These are phyloP conservation scores for Onygena corvina DNA, from an alignment of 2,329 filamentous ascomycete genomes.

Conservation along the genomic window DNA sequence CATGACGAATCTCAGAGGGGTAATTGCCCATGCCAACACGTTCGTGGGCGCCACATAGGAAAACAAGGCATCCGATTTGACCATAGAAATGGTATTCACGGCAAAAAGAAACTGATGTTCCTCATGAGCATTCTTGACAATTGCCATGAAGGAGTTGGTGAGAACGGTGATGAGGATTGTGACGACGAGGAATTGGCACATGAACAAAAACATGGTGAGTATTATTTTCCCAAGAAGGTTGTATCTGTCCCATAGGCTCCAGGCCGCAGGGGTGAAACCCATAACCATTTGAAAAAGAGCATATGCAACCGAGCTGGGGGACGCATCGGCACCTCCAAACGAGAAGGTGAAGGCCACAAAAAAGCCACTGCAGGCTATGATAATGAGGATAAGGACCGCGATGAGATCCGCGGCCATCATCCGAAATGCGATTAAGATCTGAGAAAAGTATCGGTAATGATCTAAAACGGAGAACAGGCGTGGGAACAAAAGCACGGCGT, in stretches of 20 bases:
- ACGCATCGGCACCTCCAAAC: slow-evolving; percentile 56
- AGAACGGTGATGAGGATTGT: slow-evolving; percentile 93
- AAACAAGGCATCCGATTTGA: slow-evolving; percentile 94
- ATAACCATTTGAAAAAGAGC: slow-evolving; percentile 87
- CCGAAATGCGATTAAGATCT: slow-evolving; percentile 83
- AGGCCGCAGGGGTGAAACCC: slow-evolving; percentile 91
- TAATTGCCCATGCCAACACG: slow-evolving; percentile 78
- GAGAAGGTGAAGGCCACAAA: slow-evolving; percentile 89
- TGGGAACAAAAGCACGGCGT: slow-evolving; percentile 78
- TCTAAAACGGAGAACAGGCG: slow-evolving; percentile 87
- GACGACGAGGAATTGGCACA: slow-evolving; percentile 88
- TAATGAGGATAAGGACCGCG: slow-evolving; percentile 69
- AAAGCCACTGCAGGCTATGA: slow-evolving; percentile 85
- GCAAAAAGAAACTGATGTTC: slow-evolving; percentile 90
- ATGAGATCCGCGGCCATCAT: slow-evolving; percentile 86
- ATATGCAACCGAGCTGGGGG: slow-evolving; percentile 66
- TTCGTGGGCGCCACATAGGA: slow-evolving; percentile 88
- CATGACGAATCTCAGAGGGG: slow-evolving; percentile 68
- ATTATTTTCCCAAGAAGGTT: slow-evolving; percentile 66
- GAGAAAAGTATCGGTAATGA: slow-evolving; percentile 92
- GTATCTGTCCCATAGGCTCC: slow-evolving; percentile 76
- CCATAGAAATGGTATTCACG: slow-evolving; percentile 94
- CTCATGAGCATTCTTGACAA: slow-evolving; percentile 84
- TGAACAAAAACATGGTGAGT: slow-evolving; percentile 73
- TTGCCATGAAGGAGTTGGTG: slow-evolving; percentile 91